phyloP scores from a whole-genome alignment of 2,329 filamentous ascomycete genomes.

The Trichoderma aggressivum region DNA sequence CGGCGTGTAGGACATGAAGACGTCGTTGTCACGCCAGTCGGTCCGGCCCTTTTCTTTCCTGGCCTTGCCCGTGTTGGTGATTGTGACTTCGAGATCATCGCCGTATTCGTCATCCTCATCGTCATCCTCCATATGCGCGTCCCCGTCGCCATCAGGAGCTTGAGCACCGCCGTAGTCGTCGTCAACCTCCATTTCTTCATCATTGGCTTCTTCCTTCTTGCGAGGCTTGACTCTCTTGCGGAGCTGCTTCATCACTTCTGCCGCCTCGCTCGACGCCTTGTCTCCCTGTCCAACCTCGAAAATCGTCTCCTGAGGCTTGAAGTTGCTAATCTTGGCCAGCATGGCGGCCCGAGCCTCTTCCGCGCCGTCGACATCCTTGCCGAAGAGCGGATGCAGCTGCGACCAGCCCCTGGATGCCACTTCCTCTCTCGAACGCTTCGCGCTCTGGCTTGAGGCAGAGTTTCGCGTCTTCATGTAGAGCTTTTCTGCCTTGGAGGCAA shows the following conservation, averaged over 20 bases:
- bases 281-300: constrained; percentile 84
- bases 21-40: constrained; percentile 77
- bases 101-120: constrained; percentile 55
- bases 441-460: constrained; percentile 84
- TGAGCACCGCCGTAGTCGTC: constrained; percentile 28
- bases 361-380: constrained; percentile 59
- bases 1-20: constrained; percentile 96
- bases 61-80: constrained; percentile 56
- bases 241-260: constrained; percentile 71
- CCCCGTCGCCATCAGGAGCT: constrained; percentile 23
- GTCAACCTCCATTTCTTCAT: constrained; percentile 36
- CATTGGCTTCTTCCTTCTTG: constrained; percentile 39
- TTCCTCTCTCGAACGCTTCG: constrained; percentile 78
- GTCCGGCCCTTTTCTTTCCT: constrained; percentile 49
- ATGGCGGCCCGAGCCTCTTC: constrained; percentile 78
- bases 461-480: constrained; percentile 88
- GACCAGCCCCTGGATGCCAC: constrained; percentile 67
- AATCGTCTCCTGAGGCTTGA: constrained; percentile 89
- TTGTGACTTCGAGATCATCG: constrained; percentile 67
- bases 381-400: constrained; percentile 78
- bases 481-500: constrained; percentile 85
- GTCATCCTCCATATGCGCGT: constrained; percentile 30
- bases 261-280: constrained; percentile 60
- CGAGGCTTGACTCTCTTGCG: constrained; percentile 65
- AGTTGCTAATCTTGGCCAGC: constrained; percentile 83